Evolutionary conservation across 192 early-diverging fungal species (phyloP), one percentile per base, ranked within the genome.

Genomic region (Umbelopsis sp.): DNA sequence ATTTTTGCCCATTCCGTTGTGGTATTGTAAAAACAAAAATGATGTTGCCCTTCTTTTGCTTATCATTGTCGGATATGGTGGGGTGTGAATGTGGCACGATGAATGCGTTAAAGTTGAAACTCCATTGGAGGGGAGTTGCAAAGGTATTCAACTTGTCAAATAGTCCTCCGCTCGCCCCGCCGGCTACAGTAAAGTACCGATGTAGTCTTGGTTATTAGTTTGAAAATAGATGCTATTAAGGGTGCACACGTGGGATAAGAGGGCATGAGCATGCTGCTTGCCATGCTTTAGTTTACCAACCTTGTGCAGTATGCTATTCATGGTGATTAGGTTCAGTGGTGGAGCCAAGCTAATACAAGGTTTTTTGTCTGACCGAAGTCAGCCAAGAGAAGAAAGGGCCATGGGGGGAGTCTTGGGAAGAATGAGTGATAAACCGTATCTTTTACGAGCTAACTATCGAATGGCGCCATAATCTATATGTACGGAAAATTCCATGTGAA

Each of bases 11-110:
- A 41, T 11, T 11, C 38, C 38, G 38, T 41, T 41, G 38, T 41
- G 38, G 16, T 49, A 21, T 21, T 17, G n/a, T 49, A 9, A 16
- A 17, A 17, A 16, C 4, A 17, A 49, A 6, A 49, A 9, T 17
- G 16, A n/a, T n/a, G 20, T n/a, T 21, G 47, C 47, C 6, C 2
- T 16, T 21, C 20, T 20, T 7, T 7, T 16, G 16, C 47, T 10
- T 16, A 49, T 16, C 47, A 21, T 49, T 4, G 47, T 21, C 20
- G 45, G 45, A 47, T 12, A 9, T 4, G 47, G 20, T 49, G n/a
- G 47, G 31, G 56, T 62, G 56, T 62, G 56, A 62, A 62, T 17
- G 56, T 62, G 29, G 11, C 10, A 62, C 56, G 26, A 62, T 34
- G 56, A 20, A 34, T 62, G 11, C 16, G 26, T 17, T 62, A 34